A percentile compares a stretch with the other conserved stretches of the same genome.
phyloP scores from a whole-genome alignment of 306 rosid species.

The Acacia crassicarpa region DNA sequence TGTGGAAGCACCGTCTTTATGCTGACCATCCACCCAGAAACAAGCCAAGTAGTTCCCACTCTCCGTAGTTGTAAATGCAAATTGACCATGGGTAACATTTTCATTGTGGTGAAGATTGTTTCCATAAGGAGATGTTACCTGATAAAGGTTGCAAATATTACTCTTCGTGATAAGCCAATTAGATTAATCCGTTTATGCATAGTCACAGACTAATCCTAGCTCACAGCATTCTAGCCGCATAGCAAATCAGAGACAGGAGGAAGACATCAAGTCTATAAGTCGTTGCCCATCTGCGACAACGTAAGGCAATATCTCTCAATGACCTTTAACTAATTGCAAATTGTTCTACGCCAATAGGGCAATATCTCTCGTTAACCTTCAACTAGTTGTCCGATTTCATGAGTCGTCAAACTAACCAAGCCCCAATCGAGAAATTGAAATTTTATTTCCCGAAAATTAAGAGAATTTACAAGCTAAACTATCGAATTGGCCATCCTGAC shows the following conservation, averaged over 20 bases:
- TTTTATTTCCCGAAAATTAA: neutral
- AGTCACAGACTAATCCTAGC: neutral
- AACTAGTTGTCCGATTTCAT: neutral
- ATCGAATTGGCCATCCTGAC: constrained; percentile 6
- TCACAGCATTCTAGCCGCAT: constrained; percentile 2
- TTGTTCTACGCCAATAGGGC: neutral
- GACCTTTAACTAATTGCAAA: neutral
- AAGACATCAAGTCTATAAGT: neutral
- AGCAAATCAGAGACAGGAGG: neutral
- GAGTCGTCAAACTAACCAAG: neutral
- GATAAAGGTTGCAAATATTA: neutral
- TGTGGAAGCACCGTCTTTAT: constrained; percentile 25
- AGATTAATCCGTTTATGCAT: neutral
- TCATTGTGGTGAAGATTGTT: constrained; percentile 57
- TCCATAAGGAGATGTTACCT: constrained; percentile 66
- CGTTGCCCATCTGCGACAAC: neutral
- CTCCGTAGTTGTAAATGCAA: constrained; percentile 57
- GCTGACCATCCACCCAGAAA: constrained; percentile 46
- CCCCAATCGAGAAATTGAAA: neutral
- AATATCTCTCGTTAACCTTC: neutral
- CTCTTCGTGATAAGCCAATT: neutral
- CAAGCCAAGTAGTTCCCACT: constrained; percentile 57
- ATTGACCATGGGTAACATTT: constrained; percentile 64
- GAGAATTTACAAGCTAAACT: neutral
- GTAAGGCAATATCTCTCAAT: neutral